Base-by-base conservation (phyloP, 2,329 filamentous ascomycete genomes). In the Colletotrichum cordylinicola region DNA sequence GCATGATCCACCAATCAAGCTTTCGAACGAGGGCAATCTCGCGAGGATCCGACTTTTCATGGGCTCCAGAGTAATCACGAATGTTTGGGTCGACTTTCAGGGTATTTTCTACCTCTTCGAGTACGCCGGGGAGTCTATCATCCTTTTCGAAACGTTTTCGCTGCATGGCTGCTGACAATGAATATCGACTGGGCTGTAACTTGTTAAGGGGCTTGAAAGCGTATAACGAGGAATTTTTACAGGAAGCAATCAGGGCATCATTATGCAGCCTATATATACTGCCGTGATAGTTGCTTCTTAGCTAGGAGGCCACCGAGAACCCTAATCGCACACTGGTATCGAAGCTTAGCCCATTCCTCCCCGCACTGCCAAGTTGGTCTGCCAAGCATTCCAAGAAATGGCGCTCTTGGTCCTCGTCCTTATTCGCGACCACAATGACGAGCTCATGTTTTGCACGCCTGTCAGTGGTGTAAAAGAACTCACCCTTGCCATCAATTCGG, bases 1-100 rank as follows among this genome's bases (percentile, higher is more conserved):
- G 80, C 81, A 86, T 85, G 61, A 86, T 85, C 79, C 82, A 84
- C 64, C 80, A 68, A 76, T 86, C 85, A 2, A 86, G 80, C 77
- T 85, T 86, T 58, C 81, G 82, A 35, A 86, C 84, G 18, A 86
- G 79, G 4, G 81, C 82, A 74, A 86, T 86, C 71, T 86, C 84
- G 56, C 78, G 82, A 5, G 84, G 84, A 55, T 86, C 84, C 2
- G 83, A 84, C 79, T 86, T 86, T 75, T 83, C 82, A 70, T 82
- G 80, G 6, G 84, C 83, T 43, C 84, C 84, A 13, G 83, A 85
- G 77, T 86, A 85, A 74, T 86, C 84, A 8, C 56, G 56, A 21
- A 62, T 29, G 0, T 37, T 31, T 3, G 56, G 24, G 12, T 62
- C 67, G 4, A 70, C 67, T 35, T 70, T 70, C 27, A 62, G 6